Base-by-base conservation (phyloP, 2,329 filamentous ascomycete species). In the Sclerotinia glacialis region DNA sequence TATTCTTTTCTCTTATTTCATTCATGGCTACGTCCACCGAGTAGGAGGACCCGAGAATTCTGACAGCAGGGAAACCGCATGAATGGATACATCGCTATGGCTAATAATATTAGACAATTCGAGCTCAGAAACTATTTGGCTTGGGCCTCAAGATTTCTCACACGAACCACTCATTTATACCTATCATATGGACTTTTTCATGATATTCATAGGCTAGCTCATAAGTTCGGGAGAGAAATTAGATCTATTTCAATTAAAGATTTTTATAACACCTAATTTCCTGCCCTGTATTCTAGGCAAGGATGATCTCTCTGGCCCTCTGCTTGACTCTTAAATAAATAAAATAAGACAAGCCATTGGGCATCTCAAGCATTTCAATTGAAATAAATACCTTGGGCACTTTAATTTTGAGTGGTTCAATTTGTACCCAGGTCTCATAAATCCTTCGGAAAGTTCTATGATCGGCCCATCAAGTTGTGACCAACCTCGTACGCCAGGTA, bases 1-100 rank as follows among this genome's bases (percentile, higher is more conserved):
- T 49, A 37, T 49, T 61, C 12, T 26, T 31, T 52, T 61, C 49
- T 46, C 55, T 49, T 40, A 26, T 49, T 46, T 26, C 31, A 65
- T 46, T 26, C 31, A 65, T 65, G 34, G 54, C 34, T 47, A 65
- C 55, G 53, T 37, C 64, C 55, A 66, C 64, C 64, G 64, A 66
- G 55, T 66, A 61, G 40, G 37, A 64, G 26, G 52, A 56, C 63
- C 63, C 53, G 53, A 58, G 62, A 50, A 46, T 61, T 66, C 55
- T 61, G 47, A 61, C 64, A 61, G 46, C 64, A 66, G 64, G 54
- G 63, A 59, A 34, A 47, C 26, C 47, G 56, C 46, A 61, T 49
- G 31, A 28, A 40, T 40, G 12, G 37, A 14, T 40, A 40, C 8
- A 26, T 37, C n/a, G 28, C 8, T 44, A 54, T 37, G 28, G 52